Conservation (phyloP, 2,329 filamentous ascomycete genomes). For the Colletotrichum scovillei region DNA sequence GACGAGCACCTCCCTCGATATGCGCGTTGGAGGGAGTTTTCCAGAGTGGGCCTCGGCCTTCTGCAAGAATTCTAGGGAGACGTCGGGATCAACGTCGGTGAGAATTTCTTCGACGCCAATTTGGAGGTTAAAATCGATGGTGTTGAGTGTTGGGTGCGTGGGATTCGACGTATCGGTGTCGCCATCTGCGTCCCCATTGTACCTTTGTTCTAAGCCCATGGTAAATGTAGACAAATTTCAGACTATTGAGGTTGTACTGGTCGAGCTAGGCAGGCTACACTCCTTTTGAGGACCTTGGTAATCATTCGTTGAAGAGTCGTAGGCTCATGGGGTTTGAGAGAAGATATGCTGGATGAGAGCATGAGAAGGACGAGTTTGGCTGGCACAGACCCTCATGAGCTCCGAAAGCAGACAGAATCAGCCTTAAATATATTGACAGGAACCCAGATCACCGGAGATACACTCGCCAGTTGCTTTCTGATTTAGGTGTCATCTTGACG, state of each 20-base stretch:
- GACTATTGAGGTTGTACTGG: rapidly evolving
- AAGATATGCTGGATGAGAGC: not conserved
- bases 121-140: slow-evolving; percentile 35
- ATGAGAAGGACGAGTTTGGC: not conserved
- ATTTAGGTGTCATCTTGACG: slow-evolving; percentile 10
- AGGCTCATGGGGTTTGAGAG: not conserved
- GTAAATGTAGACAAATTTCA: not conserved
- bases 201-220: slow-evolving; percentile 1
- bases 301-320: not conserved
- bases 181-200: not conserved
- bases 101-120: slow-evolving; percentile 38
- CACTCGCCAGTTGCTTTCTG: not conserved
- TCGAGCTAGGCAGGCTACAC: not conserved
- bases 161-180: not conserved
- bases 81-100: slow-evolving; percentile 38
- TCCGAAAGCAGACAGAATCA: not conserved
- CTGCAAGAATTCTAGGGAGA: slow-evolving; percentile 38
- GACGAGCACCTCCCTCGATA: slow-evolving; percentile 30
- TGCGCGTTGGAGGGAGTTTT: slow-evolving; percentile 34
- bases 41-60: slow-evolving; percentile 38
- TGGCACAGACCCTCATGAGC: not conserved
- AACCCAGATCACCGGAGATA: not conserved
- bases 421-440: not conserved
- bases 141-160: slow-evolving; percentile 26
- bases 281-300: too few species aligned